Base-by-base conservation (phyloP, 495 filamentous ascomycete species). In the Xylaria cubensis region DNA sequence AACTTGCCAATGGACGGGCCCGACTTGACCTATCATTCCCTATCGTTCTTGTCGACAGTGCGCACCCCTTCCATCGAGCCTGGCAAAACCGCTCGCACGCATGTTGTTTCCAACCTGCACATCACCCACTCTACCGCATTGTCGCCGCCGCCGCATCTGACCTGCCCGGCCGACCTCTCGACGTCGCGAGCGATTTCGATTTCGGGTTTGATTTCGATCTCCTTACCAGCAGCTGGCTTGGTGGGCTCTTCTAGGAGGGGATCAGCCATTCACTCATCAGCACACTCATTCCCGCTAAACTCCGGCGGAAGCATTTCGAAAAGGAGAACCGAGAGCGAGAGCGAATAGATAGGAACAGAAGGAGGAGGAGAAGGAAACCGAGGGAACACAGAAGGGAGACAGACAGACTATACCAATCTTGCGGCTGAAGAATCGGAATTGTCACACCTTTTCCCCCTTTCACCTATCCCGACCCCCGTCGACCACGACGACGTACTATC, bases 171-270 rank as follows among this genome's bases (percentile, higher is more conserved):
- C 26, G 58, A 36, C 34, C 17, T 21, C 36, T 59, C 26, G 53
- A 59, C 51, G 24, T 61, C 39, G 32, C 51, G 4, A 56, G 21
- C 61, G 13, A 26, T 32, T 24, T 62, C 53, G 53, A 62, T 41
- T 21, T 62, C 24, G 53, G 10, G 13, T 29, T 61, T 34, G 58
- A 61, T 21, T n/a, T 41, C 21, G 36, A 46, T 58, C 41, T 59
- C 36, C 46, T 66, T 24, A 17, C 48, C 41, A 34, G 63, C 51
- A 32, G 50, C 61, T 64, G 59, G 58, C 39, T 65, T 17, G 29
- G 39, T 72, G 62, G 70, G 63, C 63, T 58, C 58, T 39, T 36
- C 50, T 63, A 51, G 70, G 63, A 50, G 42, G 56, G 63, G 69
- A 72, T 21, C 15, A 61, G 51, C 63, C 63, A 46, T 36, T 51